Base-by-base conservation (phyloP, 2,329 filamentous ascomycete species). In the Keithomyces neogunnii region DNA sequence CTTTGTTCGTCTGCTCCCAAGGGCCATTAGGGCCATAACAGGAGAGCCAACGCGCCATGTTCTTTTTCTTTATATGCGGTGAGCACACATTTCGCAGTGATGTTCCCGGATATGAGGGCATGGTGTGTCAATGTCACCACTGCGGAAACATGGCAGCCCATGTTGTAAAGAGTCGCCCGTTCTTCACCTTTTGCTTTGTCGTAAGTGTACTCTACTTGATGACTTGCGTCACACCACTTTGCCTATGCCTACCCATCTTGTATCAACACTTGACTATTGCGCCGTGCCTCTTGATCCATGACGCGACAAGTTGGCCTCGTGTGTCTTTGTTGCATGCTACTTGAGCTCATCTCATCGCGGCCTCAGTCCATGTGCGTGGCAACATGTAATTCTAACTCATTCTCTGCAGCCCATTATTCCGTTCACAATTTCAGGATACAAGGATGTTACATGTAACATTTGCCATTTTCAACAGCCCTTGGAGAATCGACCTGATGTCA, bases 141-240 rank as follows among this genome's bases (percentile, higher is more conserved):
- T 85, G 82, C 66, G 81, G 82, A 49, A 85, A 85, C 71, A 81
- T 78, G 67, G 73, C 75, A 2, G 82, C 73, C 11, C 73, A 71
- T 55, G 81, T 84, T 52, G 73, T 82, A 61, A 84, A 84, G 66
- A 77, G 75, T 53, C 75, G 84, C 53, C 81, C 82, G 42, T 89
- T 85, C 84, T 90, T 90, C 62, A 90, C 87, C 4, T 83, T 90
- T 62, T 90, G 86, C 74, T 89, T 87, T 68, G 69, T 89, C 49
- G 81, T 84, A 68, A 61, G 77, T 71, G 8, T 26, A 13, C n/a
- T 5, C 5, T 9, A 4, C 38, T 40, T 26, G n/a, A 3, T 9
- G 26, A 11, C 19, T 4, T 7, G 5, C 5, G 5, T 26, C 38
- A 26, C 5, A 19, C 38, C 38, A 38, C 5, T n/a, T 13, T n/a